Conservation (phyloP, 495 filamentous ascomycete species). For the Aspergillus taichungensis region DNA sequence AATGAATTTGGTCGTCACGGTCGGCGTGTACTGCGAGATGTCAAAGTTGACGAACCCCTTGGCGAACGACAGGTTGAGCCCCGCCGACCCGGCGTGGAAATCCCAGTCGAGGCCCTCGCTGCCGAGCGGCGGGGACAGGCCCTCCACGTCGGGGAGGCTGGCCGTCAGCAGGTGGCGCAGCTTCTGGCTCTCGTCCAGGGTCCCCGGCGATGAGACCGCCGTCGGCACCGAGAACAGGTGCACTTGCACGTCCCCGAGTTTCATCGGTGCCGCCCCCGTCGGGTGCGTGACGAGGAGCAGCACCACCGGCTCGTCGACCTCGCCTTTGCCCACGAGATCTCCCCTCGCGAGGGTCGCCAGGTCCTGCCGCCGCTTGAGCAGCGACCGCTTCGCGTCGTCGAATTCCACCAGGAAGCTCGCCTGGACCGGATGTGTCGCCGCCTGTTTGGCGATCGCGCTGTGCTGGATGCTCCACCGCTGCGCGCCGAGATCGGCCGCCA, state of each 20-base stretch:
- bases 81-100: conserved; percentile 37
- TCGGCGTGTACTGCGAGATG: conserved; percentile 36
- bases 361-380: conserved; percentile 38
- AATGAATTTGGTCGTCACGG: conserved; percentile 33
- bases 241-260: conserved; percentile 28
- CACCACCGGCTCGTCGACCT: conserved; percentile 27
- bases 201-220: conserved; percentile 4
- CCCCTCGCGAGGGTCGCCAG: conserved; percentile 31
- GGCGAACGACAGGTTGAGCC: conserved; percentile 34
- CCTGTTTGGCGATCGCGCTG: conserved; percentile 27
- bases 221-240: conserved; percentile 37
- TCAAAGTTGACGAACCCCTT: conserved; percentile 38
- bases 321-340: conserved; percentile 18
- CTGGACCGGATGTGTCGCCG: conserved; percentile 23
- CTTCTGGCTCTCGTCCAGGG: conserved; percentile 26
- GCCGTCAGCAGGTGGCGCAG: conserved; percentile 33
- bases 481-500: conserved; percentile 32
- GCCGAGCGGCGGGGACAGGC: conserved; percentile 17
- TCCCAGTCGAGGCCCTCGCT: conserved; percentile 28
- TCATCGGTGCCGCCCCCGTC: conserved; percentile 17
- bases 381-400: conserved; percentile 35
- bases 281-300: conserved; percentile 35
- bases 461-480: conserved; percentile 36
- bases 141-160: conserved; percentile 24
- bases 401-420: conserved; percentile 37